Base-by-base conservation (phyloP, 306 rosid genomes). In the Fagus crenata region DNA sequence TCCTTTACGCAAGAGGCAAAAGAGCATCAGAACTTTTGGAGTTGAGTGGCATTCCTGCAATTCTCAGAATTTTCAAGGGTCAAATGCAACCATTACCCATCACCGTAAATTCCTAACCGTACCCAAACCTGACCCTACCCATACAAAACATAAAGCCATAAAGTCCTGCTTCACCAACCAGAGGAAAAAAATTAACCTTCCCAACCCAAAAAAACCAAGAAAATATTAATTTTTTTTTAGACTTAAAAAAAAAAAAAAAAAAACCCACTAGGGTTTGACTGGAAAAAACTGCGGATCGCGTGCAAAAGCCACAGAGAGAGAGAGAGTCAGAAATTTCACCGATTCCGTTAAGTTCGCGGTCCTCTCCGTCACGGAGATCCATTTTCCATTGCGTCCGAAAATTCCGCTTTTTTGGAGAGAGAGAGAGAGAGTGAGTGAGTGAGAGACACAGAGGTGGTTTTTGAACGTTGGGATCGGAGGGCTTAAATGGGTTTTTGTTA, bases 381-480 rank as follows among this genome's bases (percentile, higher is more conserved):
- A 60, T 84, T 83, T 67, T 77, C 84, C 46, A 54, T 78, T 81
- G 73, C 56, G 75, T 60, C 83, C 89, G 83, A 87, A 84, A 85
- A 73, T 87, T 80, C 75, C 90, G 89, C 81, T 72, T 80, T 86
- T 71, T 81, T 46, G 56, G 74, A 56, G 85, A 84, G 86, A 81
- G 86, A 53, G 41, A 63, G 65, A 55, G 46, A 53, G 67, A 22
- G 78, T 4, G 17, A n/a, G 68, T 61, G 68, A 61, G 81, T 54
- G 64, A 61, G 76, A 76, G 79, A 74, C 76, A 80, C 76, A 75
- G 35, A 59, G 73, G 68, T 54, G 64, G 69, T 76, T 86, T 93
- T 90, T 82, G 87, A 93, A 90, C 88, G 86, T 90, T 92, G 92
- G 87, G 91, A 94, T 92, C 96, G 79, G 95, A 88, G 89, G 90